Evolutionary conservation across 257 asterid genomes (phyloP), one percentile per base, ranked within the genome.

Genomic region (Misopates orontium): DNA sequence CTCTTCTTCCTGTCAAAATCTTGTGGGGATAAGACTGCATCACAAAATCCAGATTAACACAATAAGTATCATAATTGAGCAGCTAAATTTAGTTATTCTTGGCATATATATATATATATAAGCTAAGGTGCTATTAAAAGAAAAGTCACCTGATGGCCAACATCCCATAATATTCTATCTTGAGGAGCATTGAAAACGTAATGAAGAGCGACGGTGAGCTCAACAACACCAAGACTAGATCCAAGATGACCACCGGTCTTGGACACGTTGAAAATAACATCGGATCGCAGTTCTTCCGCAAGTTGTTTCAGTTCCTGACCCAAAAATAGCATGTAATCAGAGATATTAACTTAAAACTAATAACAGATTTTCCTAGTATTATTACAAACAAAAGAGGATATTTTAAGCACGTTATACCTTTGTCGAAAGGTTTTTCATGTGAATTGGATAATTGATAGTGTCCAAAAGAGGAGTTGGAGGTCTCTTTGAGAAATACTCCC

Each of bases 181-280:
- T 86, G 87, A 32, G 99, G 99, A 54, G 96, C 81, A 71, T 82
- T 87, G 81, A 93, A 93, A 44, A 93, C 87, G 74, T 84, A 93
- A 73, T 93, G 99, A 68, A 93, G 97, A 47, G 97, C 96, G 75
- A 93, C 96, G 0, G 99, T 93, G 8, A 93, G 94, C 85, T 93
- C 99, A 63, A 90, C 80, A 60, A 93, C 99, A 47, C 99, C 99
- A 6, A 93, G 96, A 78, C 91, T 93, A 1, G 99, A 93, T 36
- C 97, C 99, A 55, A 93, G 94, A 79, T 93, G 99, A 6, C 99
- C 99, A 24, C 99, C 99, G 0, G 99, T 93, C 63, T 90, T 93
- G 1, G 99, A 93, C 79, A 93, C 99, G 56, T 93, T 93, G 80
- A 93, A 93, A 44, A 93, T 90, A 20, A 90, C 91, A 65, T 93